These are phyloP conservation scores for Leccinellum rugosiceps DNA, from an alignment of 768 basidiomycete species.

Conservation along the genomic window DNA sequence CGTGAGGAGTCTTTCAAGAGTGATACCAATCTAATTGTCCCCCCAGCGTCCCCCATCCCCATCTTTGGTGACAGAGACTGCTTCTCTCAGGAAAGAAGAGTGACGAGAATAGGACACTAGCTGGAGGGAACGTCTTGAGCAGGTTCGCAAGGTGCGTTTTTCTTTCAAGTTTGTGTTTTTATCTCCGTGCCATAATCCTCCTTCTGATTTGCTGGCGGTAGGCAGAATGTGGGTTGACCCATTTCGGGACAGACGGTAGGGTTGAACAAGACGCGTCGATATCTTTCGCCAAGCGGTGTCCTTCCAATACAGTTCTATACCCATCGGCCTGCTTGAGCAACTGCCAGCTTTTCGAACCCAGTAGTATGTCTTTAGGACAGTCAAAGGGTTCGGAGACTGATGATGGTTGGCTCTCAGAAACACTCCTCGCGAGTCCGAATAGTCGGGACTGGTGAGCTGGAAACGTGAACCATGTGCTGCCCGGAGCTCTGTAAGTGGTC, in stretches of 20 bases:
- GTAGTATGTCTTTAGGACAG: too few species aligned
- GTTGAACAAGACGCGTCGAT: slow-evolving; percentile 86
- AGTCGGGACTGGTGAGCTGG: slow-evolving; percentile 40
- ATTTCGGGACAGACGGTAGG: slow-evolving; percentile 89
- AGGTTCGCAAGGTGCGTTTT: slow-evolving; percentile 63
- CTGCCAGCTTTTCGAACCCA: too few species aligned
- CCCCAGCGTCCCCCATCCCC: slow-evolving; percentile 76
- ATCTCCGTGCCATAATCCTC: not conserved
- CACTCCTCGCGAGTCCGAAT: slow-evolving; percentile 73
- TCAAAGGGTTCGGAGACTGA: not conserved
- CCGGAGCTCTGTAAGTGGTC: not conserved
- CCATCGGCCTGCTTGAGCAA: slow-evolving; percentile 84
- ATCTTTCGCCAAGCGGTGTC: slow-evolving; percentile 93
- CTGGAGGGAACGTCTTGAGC: slow-evolving; percentile 76
- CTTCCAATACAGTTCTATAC: slow-evolving; percentile 95
- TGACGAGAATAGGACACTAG: slow-evolving; percentile 91
- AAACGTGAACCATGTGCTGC: not conserved
- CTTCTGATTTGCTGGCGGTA: slow-evolving; percentile 46
- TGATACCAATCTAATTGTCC: too few species aligned
- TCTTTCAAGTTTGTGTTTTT: not conserved
- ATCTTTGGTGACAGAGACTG: slow-evolving; percentile 97
- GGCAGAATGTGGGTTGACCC: slow-evolving; percentile 81
- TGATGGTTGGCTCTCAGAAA: slow-evolving; percentile 58
- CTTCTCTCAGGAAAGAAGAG: slow-evolving; percentile 86
- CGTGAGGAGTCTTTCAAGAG: too few species aligned